Base-by-base conservation (phyloP, 148 eudicot genomes). In the Silene uniflora region DNA sequence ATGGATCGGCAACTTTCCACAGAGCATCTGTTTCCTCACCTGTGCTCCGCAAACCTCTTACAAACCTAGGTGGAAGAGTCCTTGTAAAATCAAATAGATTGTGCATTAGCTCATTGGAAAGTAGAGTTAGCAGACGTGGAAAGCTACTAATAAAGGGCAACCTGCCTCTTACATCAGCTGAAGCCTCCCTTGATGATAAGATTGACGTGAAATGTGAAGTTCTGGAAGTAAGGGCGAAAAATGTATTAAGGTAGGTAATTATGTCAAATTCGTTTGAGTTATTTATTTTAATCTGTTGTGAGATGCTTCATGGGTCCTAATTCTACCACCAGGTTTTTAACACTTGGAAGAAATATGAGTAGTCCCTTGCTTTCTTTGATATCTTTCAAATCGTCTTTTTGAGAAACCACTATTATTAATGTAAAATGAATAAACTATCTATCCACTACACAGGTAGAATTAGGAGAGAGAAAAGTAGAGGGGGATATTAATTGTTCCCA, bases 11-110 rank as follows among this genome's bases (percentile, higher is more conserved):
- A 67, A 88, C 86, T 77, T 92, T 96, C 77, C 94, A 96, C 85
- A 86, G 98, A 88, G 99, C 97, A 79, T 91, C 97, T 56, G 86
- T 96, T 58, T 91, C 99, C 79, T 96, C 99, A 78, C 99, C 99
- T 39, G 97, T 96, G 42, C 97, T 96, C 52, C 87, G 97, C 64
- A 87, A 88, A 85, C 98, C 99, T 64, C 84, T 96, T 55, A 87
- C 99, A 59, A 96, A 92, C 81, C 78, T 96, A 75, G 97, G 98
- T 60, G 99, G 99, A 76, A 91, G 89, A 73, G 87, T 96, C 84
- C 86, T 87, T 66, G 94, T 96, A 64, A 87, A 89, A 77, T 91
- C 99, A 71, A 96, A 96, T 80, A 89, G 99, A 76, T 74, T 96
- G 77, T 87, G 89, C 78, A 92, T 96, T 67, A 82, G 83, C 84